Base-by-base conservation (phyloP, 345 rosid species). In the Boechera retrofracta region DNA sequence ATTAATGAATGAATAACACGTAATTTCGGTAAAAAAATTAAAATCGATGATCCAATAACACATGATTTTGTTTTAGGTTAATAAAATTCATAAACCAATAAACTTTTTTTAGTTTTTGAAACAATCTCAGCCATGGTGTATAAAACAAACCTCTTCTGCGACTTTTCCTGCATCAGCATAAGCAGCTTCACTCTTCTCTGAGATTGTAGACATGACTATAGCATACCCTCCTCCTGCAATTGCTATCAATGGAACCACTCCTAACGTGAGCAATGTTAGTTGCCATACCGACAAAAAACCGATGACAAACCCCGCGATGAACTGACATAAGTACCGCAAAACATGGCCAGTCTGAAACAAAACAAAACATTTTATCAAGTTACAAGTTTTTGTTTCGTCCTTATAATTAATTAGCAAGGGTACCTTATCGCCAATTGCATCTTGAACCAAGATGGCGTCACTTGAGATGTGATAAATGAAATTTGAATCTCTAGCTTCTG, bases 361-460 rank as follows among this genome's bases (percentile, higher is more conserved):
- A 48, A 55, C n/a, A 68, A 59, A 68, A 38, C 41, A 35, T 58
- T 33, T 45, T 38, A 61, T 56, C 8, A 63, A 21, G 54, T 44
- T 11, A 21, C 28, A 45, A 4, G 3, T 35, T 11, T 66, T 54
- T n/a, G 2, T 31, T 12, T 21, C 36, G 8, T 5, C 6, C 41
- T 7, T 57, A 13, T 16, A 57, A 32, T 57, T 6, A 57, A n/a
- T 32, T n/a, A 0, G 12, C 3, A 32, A 45, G 15, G 3, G 13
- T 41, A 93, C 97, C 91, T 93, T 91, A 79, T 93, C 96, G 32
- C 97, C 94, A 15, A 93, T 89, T 5, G 92, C 97, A 77, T 93
- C 98, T 79, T 93, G 97, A 44, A 93, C 88, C 51, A 91, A 85
- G 71, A 93, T 79, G 11, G 92, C 95, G 36, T 89, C 98, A 16